phyloP scores from a whole-genome alignment of 352 stramenopile genomes.

The Pythium aphanidermatum region DNA sequence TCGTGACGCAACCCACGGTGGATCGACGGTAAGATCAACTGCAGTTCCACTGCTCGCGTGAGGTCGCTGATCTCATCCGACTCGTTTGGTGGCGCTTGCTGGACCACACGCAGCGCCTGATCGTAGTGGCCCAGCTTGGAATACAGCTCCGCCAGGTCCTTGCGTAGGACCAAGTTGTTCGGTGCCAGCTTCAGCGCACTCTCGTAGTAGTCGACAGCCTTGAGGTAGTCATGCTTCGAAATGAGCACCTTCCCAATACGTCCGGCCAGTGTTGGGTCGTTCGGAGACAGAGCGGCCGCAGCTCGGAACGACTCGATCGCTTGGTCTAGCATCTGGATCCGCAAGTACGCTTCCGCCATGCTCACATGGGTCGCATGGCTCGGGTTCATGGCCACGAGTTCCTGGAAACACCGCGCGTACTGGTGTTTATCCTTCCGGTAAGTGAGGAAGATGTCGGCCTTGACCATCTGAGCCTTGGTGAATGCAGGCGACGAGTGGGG shows the following conservation, averaged over 20 bases:
- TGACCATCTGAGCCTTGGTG: constrained; percentile 86
- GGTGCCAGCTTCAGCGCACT: constrained; percentile 78
- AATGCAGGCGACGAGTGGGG: constrained; percentile 72
- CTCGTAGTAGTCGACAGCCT: constrained; percentile 93
- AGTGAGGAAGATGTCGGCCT: constrained; percentile 91
- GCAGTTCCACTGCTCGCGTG: constrained; percentile 62
- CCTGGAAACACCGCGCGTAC: constrained; percentile 87
- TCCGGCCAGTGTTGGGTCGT: constrained; percentile 69
- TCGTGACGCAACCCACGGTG: constrained; percentile 63
- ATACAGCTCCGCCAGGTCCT: constrained; percentile 89
- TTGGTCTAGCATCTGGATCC: constrained; percentile 89
- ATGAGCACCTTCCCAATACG: constrained; percentile 89
- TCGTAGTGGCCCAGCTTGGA: constrained; percentile 84
- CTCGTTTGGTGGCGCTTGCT: constrained; percentile 58
- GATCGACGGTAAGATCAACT: constrained; percentile 74
- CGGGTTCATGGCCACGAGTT: constrained; percentile 80
- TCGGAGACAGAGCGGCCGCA: constrained; percentile 46
- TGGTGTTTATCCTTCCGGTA: constrained; percentile 88
- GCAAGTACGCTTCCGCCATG: constrained; percentile 90
- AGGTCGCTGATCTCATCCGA: constrained; percentile 66
- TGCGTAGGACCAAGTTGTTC: constrained; percentile 72
- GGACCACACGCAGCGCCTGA: constrained; percentile 71
- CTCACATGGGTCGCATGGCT: constrained; percentile 70
- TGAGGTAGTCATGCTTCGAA: constrained; percentile 91
- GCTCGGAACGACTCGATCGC: constrained; percentile 73